Percentiles rank a stretch among this genome's conserved stretches.
These are phyloP conservation scores for Cutaneotrichosporon arboriforme DNA, from an alignment of 1,284 basidiomycete genomes.

Conservation along the genomic window DNA sequence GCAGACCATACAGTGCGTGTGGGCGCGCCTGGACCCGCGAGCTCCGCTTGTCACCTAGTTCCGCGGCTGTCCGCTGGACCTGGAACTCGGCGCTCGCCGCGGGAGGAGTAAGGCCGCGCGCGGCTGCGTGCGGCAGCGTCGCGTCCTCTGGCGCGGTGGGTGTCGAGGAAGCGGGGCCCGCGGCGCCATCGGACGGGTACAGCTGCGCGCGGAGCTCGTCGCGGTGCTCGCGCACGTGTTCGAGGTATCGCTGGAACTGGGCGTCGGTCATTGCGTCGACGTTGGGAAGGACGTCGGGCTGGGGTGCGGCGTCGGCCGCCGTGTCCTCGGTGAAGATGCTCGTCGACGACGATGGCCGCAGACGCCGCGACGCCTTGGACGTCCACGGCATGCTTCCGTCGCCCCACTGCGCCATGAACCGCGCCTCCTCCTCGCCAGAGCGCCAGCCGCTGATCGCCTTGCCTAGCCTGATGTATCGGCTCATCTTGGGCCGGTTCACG, in stretches of 20 bases:
- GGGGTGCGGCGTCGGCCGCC: slow-evolving; percentile 1
- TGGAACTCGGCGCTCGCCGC: slow-evolving; percentile 26
- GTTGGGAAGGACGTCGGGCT: slow-evolving; percentile 28
- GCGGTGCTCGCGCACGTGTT: slow-evolving; percentile 25
- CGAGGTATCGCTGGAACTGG: slow-evolving; percentile 40
- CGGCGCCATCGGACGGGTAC: not conserved
- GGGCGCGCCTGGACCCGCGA: slow-evolving; percentile 25
- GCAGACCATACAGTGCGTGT: slow-evolving; percentile 35
- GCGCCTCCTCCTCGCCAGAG: slow-evolving; percentile 42
- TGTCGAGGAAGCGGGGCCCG: not conserved
- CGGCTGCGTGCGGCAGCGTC: slow-evolving; percentile 14
- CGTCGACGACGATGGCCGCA: not conserved
- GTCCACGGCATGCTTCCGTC: slow-evolving; percentile 35
- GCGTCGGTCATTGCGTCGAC: slow-evolving; percentile 39
- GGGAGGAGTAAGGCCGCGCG: not conserved
- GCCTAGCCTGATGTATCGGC: slow-evolving; percentile 38
- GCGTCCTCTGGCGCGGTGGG: slow-evolving; percentile 6
- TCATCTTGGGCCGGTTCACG: slow-evolving; percentile 28
- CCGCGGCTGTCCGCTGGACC: slow-evolving; percentile 13
- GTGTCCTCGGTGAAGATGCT: slow-evolving; percentile 2
- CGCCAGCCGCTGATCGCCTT: slow-evolving; percentile 41
- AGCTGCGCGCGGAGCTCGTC: slow-evolving; percentile 13
- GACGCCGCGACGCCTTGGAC: slow-evolving; percentile 1
- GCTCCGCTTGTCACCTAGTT: slow-evolving; percentile 12
- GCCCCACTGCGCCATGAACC: slow-evolving; percentile 44